These are phyloP conservation scores for Diaporthe vaccinii DNA, from an alignment of 2,329 filamentous ascomycete genomes.

Conservation along the genomic window DNA sequence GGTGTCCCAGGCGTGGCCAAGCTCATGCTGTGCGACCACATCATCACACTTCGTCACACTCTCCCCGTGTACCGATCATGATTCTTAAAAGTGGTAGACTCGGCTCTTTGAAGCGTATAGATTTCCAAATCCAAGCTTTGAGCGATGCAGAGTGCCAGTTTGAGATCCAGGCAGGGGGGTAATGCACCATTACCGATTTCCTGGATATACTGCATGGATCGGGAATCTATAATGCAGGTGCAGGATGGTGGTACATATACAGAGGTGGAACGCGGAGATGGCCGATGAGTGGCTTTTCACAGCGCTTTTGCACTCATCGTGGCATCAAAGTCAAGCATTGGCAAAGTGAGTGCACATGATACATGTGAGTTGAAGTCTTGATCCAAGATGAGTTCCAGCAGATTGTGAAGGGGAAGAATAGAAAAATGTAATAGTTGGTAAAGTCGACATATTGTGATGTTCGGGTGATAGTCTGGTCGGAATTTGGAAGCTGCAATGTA, in stretches of 20 bases:
- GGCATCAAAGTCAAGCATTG: background rate
- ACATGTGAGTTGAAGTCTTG: too few relatives aligned
- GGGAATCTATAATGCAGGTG: conserved; percentile 18
- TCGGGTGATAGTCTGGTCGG: background rate
- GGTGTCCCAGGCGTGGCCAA: conserved; percentile 22
- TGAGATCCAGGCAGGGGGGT: background rate
- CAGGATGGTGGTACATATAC: conserved; percentile 7
- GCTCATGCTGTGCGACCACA: conserved; percentile 39
- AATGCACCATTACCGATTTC: background rate
- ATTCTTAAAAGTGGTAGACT: background rate
- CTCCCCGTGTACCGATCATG: background rate
- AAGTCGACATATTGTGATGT: background rate
- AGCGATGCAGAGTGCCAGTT: background rate
- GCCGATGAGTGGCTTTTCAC: conserved; percentile 15
- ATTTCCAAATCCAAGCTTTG: background rate
- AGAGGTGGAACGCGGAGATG: conserved; percentile 34
- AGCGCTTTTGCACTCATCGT: background rate
- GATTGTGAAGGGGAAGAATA: background rate
- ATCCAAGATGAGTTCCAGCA: background rate
- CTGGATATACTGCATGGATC: conserved; percentile 26
- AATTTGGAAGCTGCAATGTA: background rate
- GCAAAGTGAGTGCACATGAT: background rate
- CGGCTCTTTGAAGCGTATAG: background rate
- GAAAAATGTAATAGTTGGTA: background rate
- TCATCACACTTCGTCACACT: conserved; percentile 9